phyloP scores from a whole-genome alignment of 2,329 filamentous ascomycete species.

The Neurospora crassa region DNA sequence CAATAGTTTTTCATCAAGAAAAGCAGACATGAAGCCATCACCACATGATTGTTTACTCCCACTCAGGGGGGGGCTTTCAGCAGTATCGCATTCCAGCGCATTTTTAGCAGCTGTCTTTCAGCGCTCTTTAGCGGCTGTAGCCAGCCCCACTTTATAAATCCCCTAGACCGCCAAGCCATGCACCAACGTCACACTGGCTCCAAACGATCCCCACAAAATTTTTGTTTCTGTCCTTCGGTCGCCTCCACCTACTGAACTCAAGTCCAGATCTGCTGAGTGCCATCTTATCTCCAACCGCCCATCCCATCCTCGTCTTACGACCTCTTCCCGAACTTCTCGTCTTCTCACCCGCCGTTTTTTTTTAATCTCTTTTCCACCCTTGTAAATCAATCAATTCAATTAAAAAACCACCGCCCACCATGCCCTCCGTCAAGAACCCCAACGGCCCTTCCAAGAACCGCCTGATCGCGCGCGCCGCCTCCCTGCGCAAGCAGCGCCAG shows the following conservation, averaged over 20 bases:
- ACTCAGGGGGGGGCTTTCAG: neutral
- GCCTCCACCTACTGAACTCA: neutral
- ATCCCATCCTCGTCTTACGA: neutral
- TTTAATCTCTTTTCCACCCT: neutral
- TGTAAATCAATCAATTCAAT: neutral
- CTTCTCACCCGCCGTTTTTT: no score
- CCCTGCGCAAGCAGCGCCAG: conserved; percentile 32
- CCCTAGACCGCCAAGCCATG: neutral
- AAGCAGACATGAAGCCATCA: neutral
- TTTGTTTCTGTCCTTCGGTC: neutral
- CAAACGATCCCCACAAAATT: neutral
- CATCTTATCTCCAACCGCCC: neutral
- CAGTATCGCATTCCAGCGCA: neutral
- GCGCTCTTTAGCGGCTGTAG: neutral
- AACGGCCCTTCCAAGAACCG: conserved; percentile 48
- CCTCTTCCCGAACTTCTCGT: no score
- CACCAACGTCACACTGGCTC: neutral
- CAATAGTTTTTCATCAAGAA: neutral
- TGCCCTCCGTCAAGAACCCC: conserved; percentile 50
- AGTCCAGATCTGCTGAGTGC: neutral
- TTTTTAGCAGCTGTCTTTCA: neutral
- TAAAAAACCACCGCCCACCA: conserved; percentile 18
- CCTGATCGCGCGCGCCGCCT: conserved; percentile 35
- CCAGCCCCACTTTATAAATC: neutral
- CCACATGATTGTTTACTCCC: neutral